Evolutionary conservation across 495 filamentous ascomycete species (phyloP).

Genomic region (Apiosordaria backusii): DNA sequence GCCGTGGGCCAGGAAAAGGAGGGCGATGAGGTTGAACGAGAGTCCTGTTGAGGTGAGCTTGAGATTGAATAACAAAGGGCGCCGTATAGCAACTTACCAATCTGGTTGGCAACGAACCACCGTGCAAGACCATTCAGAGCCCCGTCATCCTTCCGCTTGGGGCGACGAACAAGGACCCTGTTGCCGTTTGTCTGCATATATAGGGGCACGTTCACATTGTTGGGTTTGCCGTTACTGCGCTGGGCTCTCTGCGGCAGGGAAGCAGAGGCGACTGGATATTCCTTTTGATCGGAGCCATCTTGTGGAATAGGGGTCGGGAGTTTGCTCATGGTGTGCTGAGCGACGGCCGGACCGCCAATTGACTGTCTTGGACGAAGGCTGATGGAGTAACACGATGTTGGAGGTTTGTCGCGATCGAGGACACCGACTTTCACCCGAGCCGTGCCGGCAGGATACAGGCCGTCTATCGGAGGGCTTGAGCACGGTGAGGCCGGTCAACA

Average conservation of each 20-base stretch:
- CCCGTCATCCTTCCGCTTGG: slow-evolving; percentile 46
- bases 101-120: slow-evolving; percentile 54
- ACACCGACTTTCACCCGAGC: not conserved
- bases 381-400: not conserved
- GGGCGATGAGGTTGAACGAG: slow-evolving; percentile 57
- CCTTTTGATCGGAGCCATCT: slow-evolving; percentile 7
- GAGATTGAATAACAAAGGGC: not conserved
- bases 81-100: slow-evolving; percentile 38
- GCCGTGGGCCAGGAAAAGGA: slow-evolving; percentile 72
- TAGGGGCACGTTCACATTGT: slow-evolving; percentile 45
- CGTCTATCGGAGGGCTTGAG: not conserved
- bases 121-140: slow-evolving; percentile 38
- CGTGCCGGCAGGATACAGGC: not conserved
- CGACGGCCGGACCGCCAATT: slow-evolving; percentile 17
- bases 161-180: slow-evolving; percentile 43
- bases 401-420: not conserved
- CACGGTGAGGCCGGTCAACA: not conserved
- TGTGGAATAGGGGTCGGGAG: slow-evolving; percentile 6
- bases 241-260: slow-evolving; percentile 16
- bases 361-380: not conserved
- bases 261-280: slow-evolving; percentile 4
- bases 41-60: slow-evolving; percentile 24
- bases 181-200: slow-evolving; percentile 47
- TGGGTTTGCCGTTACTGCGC: slow-evolving; percentile 19
- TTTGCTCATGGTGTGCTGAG: slow-evolving; percentile 15